Evolutionary conservation across 495 filamentous ascomycete genomes (phyloP), one percentile per base, ranked within the genome.

Genomic region (Neurospora discreta): DNA sequence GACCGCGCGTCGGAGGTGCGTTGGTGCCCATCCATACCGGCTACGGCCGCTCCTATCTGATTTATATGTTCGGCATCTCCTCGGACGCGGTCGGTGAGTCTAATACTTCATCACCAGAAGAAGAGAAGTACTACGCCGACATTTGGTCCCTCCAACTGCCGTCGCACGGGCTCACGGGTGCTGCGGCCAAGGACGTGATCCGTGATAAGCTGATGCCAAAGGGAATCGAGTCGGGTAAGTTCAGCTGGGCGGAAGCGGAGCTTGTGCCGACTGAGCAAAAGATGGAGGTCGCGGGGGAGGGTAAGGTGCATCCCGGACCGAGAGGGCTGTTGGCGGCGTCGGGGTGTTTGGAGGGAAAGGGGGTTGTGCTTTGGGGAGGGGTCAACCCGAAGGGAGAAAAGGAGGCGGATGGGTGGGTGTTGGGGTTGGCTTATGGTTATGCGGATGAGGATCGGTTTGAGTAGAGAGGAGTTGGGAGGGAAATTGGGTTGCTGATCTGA

Each of bases 111-210:
- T 69, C 20, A 3, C 20, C 20, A 7, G 71, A 75, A 70, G 41
- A 72, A 74, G 52, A 44, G 38, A 26, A 75, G n/a, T 77, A 65
- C 15, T 81, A 76, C 74, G 80, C 77, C 69, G 86, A 87, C 69
- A 80, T 85, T 20, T 88, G 84, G 85, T 80, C 84, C 7, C 83
- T 87, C 70, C 87, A 87, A 73, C 74, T 86, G 33, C 85, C 85
- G 1, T 80, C 84, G 8, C 74, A 75, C n/a, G 74, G 77, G 41
- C 74, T 80, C 39, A 85, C 78, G n/a, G 80, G 82, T 0, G 85
- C 86, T 7, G 80, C 81, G n/a, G 80, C 84, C 18, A 88, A 86
- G 73, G 86, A 89, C 71, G 75, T 79, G 20, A 85, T 85, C 16
- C 78, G 85, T 13, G 74, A 80, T 5, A 79, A 78, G 41, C 58